phyloP scores from a whole-genome alignment of 1,284 basidiomycete species.

The Apiotrichum laibachii region DNA sequence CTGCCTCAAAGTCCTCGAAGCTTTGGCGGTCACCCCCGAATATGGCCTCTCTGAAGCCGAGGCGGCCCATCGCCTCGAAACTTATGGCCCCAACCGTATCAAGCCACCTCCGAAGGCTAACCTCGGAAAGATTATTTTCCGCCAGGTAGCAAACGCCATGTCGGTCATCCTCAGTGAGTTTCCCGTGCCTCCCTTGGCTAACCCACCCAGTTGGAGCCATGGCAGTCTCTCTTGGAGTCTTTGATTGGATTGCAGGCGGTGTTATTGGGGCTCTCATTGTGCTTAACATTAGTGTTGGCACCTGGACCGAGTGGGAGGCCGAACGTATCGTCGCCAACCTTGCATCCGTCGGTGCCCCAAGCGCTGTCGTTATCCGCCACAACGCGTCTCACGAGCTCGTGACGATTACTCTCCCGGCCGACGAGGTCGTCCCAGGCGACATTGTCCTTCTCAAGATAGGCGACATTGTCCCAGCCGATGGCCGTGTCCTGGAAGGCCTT shows the following conservation, averaged over 20 bases:
- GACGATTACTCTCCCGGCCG: slow-evolving; percentile 57
- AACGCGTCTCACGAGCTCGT: slow-evolving; percentile 17
- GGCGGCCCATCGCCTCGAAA: slow-evolving; percentile 28
- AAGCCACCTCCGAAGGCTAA: slow-evolving; percentile 46
- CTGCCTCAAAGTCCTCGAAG: slow-evolving; percentile 39
- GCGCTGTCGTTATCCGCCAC: slow-evolving; percentile 60
- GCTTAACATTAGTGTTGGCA: slow-evolving; percentile 56
- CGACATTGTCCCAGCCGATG: slow-evolving; percentile 63
- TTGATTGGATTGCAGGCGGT: slow-evolving; percentile 64
- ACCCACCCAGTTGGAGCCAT: slow-evolving; percentile 58
- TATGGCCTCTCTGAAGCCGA: slow-evolving; percentile 38
- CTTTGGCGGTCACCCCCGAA: slow-evolving; percentile 31
- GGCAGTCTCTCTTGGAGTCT: slow-evolving; percentile 63
- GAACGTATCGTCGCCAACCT: slow-evolving; percentile 54
- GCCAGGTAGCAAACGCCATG: slow-evolving; percentile 52
- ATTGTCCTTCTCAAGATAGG: slow-evolving; percentile 60
- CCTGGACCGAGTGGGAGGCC: slow-evolving; percentile 52
- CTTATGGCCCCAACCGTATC: slow-evolving; percentile 51
- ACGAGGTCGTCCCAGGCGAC: slow-evolving; percentile 64
- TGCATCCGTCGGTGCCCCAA: slow-evolving; percentile 56
- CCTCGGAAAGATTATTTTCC: slow-evolving; percentile 35
- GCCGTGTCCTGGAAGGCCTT: slow-evolving; percentile 53
- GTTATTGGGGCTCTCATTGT: slow-evolving; percentile 64
- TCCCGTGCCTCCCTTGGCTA: neutral
- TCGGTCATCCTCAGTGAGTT: slow-evolving; percentile 46